Evolutionary conservation across 2,329 filamentous ascomycete species (phyloP), one percentile per base, ranked within the genome.

Genomic region (Stylonectria norvegica): DNA sequence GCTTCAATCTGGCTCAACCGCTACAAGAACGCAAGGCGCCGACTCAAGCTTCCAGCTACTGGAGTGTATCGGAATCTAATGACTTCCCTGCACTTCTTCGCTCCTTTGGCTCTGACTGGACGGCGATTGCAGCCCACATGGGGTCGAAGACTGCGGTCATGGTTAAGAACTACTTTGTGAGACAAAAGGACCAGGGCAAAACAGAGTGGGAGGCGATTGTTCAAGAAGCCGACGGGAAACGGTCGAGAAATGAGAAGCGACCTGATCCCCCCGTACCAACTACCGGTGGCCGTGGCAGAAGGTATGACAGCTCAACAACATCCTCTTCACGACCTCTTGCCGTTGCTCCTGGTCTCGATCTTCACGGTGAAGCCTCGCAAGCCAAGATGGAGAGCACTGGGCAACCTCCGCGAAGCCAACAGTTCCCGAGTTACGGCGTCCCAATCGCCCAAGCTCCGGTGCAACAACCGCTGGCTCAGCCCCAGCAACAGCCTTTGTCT

Each of bases 111-210:
- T 88, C 83, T 12, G 86, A 93, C 59, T 93, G 86, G 79, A 69
- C 70, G 34, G 78, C 77, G 4, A 91, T 91, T 63, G 84, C 87
- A 28, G 73, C 73, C 36, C 81, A 88, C 54, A 89, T 93, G 84
- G 83, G 84, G 35, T 88, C 86, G 4, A 91, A 91, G 66, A 91
- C 87, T 14, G 77, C 84, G 40, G 85, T 86, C n/a, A 93, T 93
- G 87, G 87, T 86, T 71, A 83, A 84, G 55, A 86, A 86, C 54
- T 85, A 82, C 55, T 85, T 78, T 50, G 71, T 75, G 17, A 73
- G 81, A 4, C 77, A 82, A 53, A 78, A 80, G 55, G 80, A 83
- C 49, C 70, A 73, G 45, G 66, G 68, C 14, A 78, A 78, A 50
- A 63, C 67, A 3, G 78, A 82, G 36, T 84, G 78, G 74, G 78